Percentiles rank a stretch among this genome's conserved stretches.
These are phyloP conservation scores for Colletotrichum agaves DNA, from an alignment of 2,329 filamentous ascomycete genomes.

Conservation along the genomic window DNA sequence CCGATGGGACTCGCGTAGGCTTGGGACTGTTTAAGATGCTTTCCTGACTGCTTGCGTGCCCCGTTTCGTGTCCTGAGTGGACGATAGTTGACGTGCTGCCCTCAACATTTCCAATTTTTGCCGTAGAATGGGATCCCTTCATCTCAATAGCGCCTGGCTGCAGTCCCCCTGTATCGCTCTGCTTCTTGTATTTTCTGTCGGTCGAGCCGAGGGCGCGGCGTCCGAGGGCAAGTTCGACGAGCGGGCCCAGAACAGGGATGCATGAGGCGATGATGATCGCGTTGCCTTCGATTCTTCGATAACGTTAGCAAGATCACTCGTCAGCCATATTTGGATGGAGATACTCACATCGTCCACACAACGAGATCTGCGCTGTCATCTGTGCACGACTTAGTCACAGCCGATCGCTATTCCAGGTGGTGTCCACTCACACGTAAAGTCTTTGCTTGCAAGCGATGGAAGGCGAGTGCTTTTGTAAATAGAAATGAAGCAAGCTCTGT, in stretches of 20 bases:
- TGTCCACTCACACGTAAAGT: neutral
- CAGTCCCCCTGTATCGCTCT: neutral
- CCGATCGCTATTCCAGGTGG: neutral
- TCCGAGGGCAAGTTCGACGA: conserved; percentile 3
- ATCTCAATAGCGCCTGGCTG: neutral
- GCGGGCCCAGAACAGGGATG: neutral
- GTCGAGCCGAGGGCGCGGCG: conserved; percentile 5
- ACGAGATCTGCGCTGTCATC: conserved; percentile 22
- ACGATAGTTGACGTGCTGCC: neutral
- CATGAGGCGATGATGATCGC: conserved; percentile 17
- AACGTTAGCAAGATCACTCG: neutral
- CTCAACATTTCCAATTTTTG: neutral
- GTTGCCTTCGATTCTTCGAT: neutral
- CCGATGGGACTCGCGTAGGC: neutral
- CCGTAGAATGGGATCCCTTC: neutral
- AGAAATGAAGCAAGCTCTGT: conserved; percentile 7
- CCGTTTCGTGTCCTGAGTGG: neutral
- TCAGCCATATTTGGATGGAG: too few species aligned
- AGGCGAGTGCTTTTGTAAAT: conserved; percentile 19
- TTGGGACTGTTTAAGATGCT: neutral
- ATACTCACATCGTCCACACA: conserved; percentile 21
- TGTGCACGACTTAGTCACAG: neutral
- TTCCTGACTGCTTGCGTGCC: conserved; percentile 12
- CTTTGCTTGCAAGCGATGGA: conserved; percentile 13
- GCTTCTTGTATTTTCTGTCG: conserved; percentile 10